These are phyloP conservation scores for Blastobotrys attinorum DNA, from an alignment of 805 yeast genomes.

Conservation along the genomic window DNA sequence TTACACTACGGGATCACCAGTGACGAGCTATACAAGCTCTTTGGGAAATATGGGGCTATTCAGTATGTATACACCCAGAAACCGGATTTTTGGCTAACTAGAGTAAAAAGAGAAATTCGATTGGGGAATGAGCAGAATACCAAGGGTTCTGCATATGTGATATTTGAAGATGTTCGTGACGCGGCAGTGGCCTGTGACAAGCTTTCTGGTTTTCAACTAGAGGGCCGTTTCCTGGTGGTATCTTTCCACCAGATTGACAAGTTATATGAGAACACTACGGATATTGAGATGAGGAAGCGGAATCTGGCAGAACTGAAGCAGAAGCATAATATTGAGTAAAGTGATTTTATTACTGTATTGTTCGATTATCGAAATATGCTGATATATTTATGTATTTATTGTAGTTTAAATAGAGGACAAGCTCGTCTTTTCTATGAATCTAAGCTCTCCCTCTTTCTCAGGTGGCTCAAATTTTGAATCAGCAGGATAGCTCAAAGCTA, in stretches of 20 bases:
- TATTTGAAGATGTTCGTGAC: slow-evolving; percentile 40
- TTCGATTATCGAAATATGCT: not conserved
- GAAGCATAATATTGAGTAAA: slow-evolving; percentile 18
- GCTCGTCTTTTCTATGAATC: too few relatives aligned
- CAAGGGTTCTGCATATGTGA: slow-evolving; percentile 48
- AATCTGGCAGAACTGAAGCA: slow-evolving; percentile 26
- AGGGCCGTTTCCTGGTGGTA: slow-evolving; percentile 52
- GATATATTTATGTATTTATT: not conserved
- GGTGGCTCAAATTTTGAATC: too few relatives aligned
- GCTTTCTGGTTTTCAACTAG: slow-evolving; percentile 51
- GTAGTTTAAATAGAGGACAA: too few relatives aligned
- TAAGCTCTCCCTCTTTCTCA: too few relatives aligned
- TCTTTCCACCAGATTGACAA: slow-evolving; percentile 39
- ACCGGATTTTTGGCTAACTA: not conserved
- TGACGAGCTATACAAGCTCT: slow-evolving; percentile 41
- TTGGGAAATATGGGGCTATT: slow-evolving; percentile 49
- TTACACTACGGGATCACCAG: slow-evolving; percentile 45
- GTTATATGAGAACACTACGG: slow-evolving; percentile 23
- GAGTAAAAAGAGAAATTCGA: slow-evolving; percentile 39
- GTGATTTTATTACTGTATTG: not conserved
- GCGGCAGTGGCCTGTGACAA: slow-evolving; percentile 48
- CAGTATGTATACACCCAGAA: slow-evolving; percentile 16
- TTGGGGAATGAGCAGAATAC: slow-evolving; percentile 33
- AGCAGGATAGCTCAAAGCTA: too few relatives aligned
- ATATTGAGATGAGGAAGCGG: slow-evolving; percentile 22